Evolutionary conservation across 768 basidiomycete genomes (phyloP).

Genomic region (Lactarius psammicola): DNA sequence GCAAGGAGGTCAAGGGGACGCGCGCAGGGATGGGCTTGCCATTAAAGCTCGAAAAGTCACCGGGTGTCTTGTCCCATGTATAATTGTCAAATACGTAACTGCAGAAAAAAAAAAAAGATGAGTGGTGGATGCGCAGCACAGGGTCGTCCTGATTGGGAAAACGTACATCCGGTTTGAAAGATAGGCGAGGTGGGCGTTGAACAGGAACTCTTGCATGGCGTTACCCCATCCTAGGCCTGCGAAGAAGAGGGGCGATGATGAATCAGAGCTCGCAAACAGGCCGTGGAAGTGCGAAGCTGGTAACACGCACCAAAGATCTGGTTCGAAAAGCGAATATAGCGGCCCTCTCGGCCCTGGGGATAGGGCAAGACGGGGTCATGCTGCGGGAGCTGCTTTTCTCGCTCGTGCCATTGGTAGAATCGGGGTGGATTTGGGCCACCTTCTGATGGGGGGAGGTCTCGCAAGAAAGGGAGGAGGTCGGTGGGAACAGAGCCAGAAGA

Average conservation of each 20-base stretch:
- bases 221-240: slow-evolving; percentile 62
- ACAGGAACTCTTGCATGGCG: slow-evolving; percentile 54
- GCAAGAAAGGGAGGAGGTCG: background rate
- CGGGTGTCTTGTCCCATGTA: slow-evolving; percentile 48
- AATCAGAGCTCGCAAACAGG: background rate
- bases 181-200: slow-evolving; percentile 51
- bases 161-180: slow-evolving; percentile 50
- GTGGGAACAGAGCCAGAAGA: too few species aligned
- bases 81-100: slow-evolving; percentile 58
- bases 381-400: slow-evolving; percentile 22
- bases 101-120: background rate
- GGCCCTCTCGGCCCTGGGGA: slow-evolving; percentile 25
- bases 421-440: slow-evolving; percentile 8
- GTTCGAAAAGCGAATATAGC: slow-evolving; percentile 25
- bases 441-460: slow-evolving; percentile 9
- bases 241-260: background rate
- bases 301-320: slow-evolving; percentile 17
- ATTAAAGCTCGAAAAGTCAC: slow-evolving; percentile 43
- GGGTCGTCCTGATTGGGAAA: background rate
- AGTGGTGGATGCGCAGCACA: background rate
- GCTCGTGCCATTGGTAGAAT: slow-evolving; percentile 17
- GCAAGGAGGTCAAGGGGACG: slow-evolving; percentile 53
- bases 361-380: slow-evolving; percentile 16
- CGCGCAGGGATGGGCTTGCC: slow-evolving; percentile 52
- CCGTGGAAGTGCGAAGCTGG: background rate